A percentile compares a stretch with the other conserved stretches of the same genome.
Conservation (phyloP, 495 filamentous ascomycete genomes). For the Penicillium herquei region DNA sequence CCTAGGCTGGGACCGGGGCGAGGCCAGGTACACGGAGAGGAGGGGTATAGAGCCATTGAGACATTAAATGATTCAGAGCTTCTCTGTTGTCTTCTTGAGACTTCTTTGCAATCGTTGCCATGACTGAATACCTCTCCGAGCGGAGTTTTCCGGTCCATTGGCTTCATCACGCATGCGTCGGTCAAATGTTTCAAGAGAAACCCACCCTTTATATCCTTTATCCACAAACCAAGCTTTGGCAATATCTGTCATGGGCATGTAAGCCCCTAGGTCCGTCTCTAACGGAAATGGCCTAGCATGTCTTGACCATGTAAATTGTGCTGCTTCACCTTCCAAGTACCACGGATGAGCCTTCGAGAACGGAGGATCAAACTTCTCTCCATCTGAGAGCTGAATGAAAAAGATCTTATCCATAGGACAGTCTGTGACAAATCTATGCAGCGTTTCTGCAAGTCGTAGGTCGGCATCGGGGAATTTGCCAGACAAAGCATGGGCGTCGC, state of each 20-base stretch:
- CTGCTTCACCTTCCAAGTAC: conserved; percentile 58
- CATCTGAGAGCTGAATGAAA: conserved; percentile 73
- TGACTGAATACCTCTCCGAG: conserved; percentile 20
- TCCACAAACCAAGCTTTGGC: conserved; percentile 56
- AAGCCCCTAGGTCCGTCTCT: conserved; percentile 61
- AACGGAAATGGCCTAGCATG: conserved; percentile 71
- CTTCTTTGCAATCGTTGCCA: conserved; percentile 12
- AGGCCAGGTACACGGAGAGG: too few species aligned
- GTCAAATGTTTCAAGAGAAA: conserved; percentile 73
- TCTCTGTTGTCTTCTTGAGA: not conserved
- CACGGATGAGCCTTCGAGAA: conserved; percentile 61
- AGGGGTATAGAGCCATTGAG: too few species aligned
- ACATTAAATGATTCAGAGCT: not conserved
- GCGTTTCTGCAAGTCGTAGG: conserved; percentile 46
- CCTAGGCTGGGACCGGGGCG: too few species aligned
- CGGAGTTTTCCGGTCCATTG: conserved; percentile 17
- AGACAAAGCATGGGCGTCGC: conserved; percentile 50
- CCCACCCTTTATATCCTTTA: conserved; percentile 65
- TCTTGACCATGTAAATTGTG: conserved; percentile 73
- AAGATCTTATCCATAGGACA: conserved; percentile 66
- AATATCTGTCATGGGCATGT: conserved; percentile 51
- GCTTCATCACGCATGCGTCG: conserved; percentile 55
- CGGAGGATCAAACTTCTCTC: conserved; percentile 56
- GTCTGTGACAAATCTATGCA: conserved; percentile 50
- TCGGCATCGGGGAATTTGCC: conserved; percentile 56